phyloP scores from a whole-genome alignment of 805 yeast species.

The Yamadazyma sp. region DNA sequence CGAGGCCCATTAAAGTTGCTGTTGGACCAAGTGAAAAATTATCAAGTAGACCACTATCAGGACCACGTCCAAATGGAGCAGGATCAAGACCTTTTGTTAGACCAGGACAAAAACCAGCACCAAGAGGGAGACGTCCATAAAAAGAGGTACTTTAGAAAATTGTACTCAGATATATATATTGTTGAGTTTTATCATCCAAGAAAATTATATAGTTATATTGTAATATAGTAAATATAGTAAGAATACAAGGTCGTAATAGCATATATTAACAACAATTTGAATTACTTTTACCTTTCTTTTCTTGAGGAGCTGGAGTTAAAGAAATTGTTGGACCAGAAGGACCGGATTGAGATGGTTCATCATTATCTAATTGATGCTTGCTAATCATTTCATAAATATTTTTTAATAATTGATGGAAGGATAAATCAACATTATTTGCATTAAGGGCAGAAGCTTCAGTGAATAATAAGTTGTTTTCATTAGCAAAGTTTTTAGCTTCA shows the following conservation, averaged over 20 bases:
- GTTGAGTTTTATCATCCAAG: too few species aligned
- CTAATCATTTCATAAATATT: constrained; percentile 93
- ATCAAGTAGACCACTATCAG: too few species aligned
- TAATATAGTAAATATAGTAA: too few species aligned
- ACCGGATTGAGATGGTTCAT: constrained; percentile 54
- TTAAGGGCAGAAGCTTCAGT: constrained; percentile 95
- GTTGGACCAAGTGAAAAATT: constrained; percentile 14
- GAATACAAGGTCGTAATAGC: too few species aligned
- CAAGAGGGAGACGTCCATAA: too few species aligned
- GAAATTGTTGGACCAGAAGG: constrained; percentile 90
- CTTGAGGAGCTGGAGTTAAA: constrained; percentile 90
- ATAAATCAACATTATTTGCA: constrained; percentile 90
- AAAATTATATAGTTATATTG: too few species aligned
- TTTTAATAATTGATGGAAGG: constrained; percentile 89
- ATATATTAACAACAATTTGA: constrained; percentile 61
- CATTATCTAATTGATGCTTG: constrained; percentile 86
- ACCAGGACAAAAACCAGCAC: background rate
- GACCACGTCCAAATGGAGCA: too few species aligned
- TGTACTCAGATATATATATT: too few species aligned
- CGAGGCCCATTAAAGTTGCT: constrained; percentile 35
- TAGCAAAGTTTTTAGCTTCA: constrained; percentile 92
- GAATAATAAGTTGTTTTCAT: constrained; percentile 86
- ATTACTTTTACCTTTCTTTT: constrained; percentile 56
- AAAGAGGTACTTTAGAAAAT: too few species aligned
- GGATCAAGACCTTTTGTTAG: background rate